Evolutionary conservation across 768 basidiomycete species (phyloP), one percentile per base, ranked within the genome.

Genomic region (Clitopilus hobsonii): DNA sequence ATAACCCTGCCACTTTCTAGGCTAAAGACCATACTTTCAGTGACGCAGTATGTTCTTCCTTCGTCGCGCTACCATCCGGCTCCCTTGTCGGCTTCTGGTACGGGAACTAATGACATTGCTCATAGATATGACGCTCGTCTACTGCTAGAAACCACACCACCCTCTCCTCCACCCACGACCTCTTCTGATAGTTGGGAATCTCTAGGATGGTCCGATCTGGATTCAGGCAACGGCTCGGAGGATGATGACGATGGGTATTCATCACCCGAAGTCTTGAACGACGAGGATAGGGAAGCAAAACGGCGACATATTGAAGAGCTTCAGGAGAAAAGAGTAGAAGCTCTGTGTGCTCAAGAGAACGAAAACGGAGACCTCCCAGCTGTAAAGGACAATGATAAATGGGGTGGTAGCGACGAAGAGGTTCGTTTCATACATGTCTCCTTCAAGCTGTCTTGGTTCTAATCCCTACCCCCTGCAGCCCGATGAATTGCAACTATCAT

Each of bases 221-320:
- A 91, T 4, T 93, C 92, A 0, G 92, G 94, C 62, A 66, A 83
- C n/a, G 41, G 22, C 10, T 11, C 18, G 11, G 2, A 16, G 4
- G 93, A 94, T 71, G 92, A 95, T 60, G 87, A 81, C 0, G 95
- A 93, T 69, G 79, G 94, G 57, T 76, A 83, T 0, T 79, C 79
- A 0, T n/a, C n/a, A n/a, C n/a, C n/a, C n/a, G 74, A 77, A 5
- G 92, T 94, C 59, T 70, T 76, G 2, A 83, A 84, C 13, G 87
- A 87, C 56, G 85, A 84, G 57, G 76, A 74, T 30, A 77, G 83
- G 22, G 82, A 85, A 32, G 91, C 93, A 67, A 83, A 87, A 36
- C 74, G 86, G 23, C 74, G 77, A 13, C 60, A 84, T 28, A 71
- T 91, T 36, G 84, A 89, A 16, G 73, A 72, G 18, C 71, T 75